phyloP scores from a whole-genome alignment of 768 basidiomycete species.

The Rhodotorula graminis region DNA sequence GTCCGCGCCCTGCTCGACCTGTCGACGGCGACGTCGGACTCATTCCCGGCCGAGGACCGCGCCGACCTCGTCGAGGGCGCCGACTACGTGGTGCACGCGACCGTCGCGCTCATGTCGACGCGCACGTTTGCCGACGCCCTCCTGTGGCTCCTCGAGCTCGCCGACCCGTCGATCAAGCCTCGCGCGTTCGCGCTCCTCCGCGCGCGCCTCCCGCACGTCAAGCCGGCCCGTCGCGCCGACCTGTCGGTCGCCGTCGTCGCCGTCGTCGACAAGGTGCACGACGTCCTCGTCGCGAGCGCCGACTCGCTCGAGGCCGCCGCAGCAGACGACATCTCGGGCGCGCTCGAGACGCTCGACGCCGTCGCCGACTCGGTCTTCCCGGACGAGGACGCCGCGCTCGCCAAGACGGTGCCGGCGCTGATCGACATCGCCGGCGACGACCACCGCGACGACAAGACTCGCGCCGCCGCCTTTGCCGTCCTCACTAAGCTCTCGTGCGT shows the following conservation, averaged over 20 bases:
- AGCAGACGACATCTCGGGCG: not conserved
- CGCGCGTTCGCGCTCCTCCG: slow-evolving; percentile 63
- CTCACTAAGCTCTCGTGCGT: slow-evolving; percentile 55
- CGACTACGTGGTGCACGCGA: slow-evolving; percentile 54
- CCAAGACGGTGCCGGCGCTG: slow-evolving; percentile 59
- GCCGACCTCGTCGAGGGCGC: slow-evolving; percentile 33
- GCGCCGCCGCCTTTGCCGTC: slow-evolving; percentile 53
- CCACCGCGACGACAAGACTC: slow-evolving; percentile 42
- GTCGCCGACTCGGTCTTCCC: slow-evolving; percentile 58
- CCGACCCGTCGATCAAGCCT: slow-evolving; percentile 29
- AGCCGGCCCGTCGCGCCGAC: slow-evolving; percentile 56
- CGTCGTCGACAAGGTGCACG: slow-evolving; percentile 48
- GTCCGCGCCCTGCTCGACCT: slow-evolving; percentile 37
- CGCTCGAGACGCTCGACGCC: slow-evolving; percentile 52
- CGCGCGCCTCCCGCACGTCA: slow-evolving; percentile 61
- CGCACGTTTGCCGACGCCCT: slow-evolving; percentile 55
- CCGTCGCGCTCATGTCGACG: slow-evolving; percentile 65
- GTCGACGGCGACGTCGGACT: slow-evolving; percentile 26
- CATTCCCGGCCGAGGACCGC: slow-evolving; percentile 15
- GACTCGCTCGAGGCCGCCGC: not conserved
- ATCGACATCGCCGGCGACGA: slow-evolving; percentile 52
- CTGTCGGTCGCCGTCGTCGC: slow-evolving; percentile 48
- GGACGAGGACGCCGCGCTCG: slow-evolving; percentile 65
- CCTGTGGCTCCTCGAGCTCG: slow-evolving; percentile 40
- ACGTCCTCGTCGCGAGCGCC: not conserved